Evolutionary conservation across 2,329 filamentous ascomycete genomes (phyloP), one percentile per base, ranked within the genome.

Genomic region (Penicillium sp.): DNA sequence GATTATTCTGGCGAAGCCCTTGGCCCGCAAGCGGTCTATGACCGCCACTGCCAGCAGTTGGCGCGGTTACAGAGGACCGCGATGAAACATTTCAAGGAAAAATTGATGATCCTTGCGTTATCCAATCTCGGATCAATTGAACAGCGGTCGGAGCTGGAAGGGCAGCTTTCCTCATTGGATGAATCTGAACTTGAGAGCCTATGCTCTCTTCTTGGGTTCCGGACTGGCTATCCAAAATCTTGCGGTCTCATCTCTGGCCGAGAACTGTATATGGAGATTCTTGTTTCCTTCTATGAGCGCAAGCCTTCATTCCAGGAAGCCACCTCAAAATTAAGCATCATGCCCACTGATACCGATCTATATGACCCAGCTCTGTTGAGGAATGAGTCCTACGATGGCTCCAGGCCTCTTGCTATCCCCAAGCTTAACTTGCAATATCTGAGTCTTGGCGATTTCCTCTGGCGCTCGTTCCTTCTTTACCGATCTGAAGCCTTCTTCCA

Each of bases 401-500:
- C 90, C 20, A 84, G 84, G 41, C 92, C 94, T 4, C 79, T 99
- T 51, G 90, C 94, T 2, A 85, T 99, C 36, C 94, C 94, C 2
- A 99, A 99, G 69, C 75, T 97, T 39, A 99, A 97, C 63, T 78
- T 99, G 23, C 94, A 99, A 67, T 99, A 99, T 71, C 80, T 99
- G 12, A 96, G 92, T 2, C 85, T 96, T 44, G 91, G 91, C 2
- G 94, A 99, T 71, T 99, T 99, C 63, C 76, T 99, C n/a, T 99
- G 92, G 91, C 84, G 95, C 56, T 91, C 93, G 0, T 87, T 97
- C 64, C 81, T 95, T 12, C 78, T 99, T 7, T 94, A 96, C 68
- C 86, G 93, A 33, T 89, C 87, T 52, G 94, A 99, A 71, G 84
- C 93, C 0, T 97, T 97, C 69, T 97, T 95, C 69, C 90, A 91